A percentile compares a stretch with the other conserved stretches of the same genome.
These are phyloP conservation scores for Phoma sp. DNA, from an alignment of 2,329 filamentous ascomycete species.

Conservation along the genomic window DNA sequence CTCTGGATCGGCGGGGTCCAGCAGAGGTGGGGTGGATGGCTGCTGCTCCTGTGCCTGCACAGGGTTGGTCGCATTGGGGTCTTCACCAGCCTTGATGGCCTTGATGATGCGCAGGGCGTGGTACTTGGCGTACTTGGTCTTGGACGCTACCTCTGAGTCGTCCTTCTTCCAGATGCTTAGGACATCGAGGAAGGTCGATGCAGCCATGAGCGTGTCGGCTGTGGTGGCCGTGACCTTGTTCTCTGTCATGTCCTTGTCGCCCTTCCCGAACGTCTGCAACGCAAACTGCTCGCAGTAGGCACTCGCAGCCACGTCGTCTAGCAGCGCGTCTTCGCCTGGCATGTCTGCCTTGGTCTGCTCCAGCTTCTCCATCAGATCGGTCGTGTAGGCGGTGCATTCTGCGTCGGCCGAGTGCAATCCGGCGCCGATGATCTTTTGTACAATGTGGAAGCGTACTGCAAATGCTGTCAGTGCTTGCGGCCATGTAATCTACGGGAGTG, in stretches of 20 bases:
- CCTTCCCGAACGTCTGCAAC: constrained; percentile 82
- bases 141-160: constrained; percentile 77
- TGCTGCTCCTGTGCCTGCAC: constrained; percentile 59
- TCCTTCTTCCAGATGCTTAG: constrained; percentile 78
- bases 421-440: constrained; percentile 86
- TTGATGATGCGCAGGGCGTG: constrained; percentile 90
- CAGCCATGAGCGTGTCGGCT: constrained; percentile 90
- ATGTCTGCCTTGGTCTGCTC: constrained; percentile 80
- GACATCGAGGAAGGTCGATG: constrained; percentile 89
- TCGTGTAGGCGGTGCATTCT: constrained; percentile 81
- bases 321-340: constrained; percentile 78
- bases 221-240: constrained; percentile 88
- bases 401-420: constrained; percentile 78
- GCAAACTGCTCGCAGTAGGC: constrained; percentile 96
- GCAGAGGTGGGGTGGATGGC: constrained; percentile 46
- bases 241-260: constrained; percentile 79
- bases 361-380: constrained; percentile 85
- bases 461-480: constrained; percentile 21
- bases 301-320: constrained; percentile 83
- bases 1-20: constrained; percentile 71
- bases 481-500: neutral
- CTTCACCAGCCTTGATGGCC: constrained; percentile 86
- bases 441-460: constrained; percentile 65
- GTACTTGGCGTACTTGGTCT: constrained; percentile 97
- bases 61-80: constrained; percentile 92